These are phyloP conservation scores for Zychaea mexicana DNA, from an alignment of 371 early-diverging fungal species.

Conservation along the genomic window DNA sequence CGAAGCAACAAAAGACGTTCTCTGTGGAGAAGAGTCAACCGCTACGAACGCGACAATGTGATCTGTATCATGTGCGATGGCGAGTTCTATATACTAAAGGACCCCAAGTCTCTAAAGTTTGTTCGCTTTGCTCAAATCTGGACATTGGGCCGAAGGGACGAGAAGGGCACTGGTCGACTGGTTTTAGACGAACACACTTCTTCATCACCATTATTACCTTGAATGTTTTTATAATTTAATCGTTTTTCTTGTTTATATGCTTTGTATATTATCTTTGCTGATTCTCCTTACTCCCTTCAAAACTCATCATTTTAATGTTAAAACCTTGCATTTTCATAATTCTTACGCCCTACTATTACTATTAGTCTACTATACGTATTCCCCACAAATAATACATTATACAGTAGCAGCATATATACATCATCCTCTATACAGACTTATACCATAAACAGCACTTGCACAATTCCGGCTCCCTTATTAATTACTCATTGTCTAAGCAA, in stretches of 20 bases:
- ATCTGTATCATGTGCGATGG: constrained; percentile 71
- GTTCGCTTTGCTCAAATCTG: constrained; percentile 57
- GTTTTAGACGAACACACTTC: constrained; percentile 32
- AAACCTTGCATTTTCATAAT: background rate
- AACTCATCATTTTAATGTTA: background rate
- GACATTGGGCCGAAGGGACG: constrained; percentile 50
- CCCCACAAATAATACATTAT: too few species aligned
- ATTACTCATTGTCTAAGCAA: too few species aligned
- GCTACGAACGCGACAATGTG: constrained; percentile 30
- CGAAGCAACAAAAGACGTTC: constrained; percentile 12
- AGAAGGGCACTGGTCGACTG: constrained; percentile 26
- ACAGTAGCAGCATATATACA: too few species aligned
- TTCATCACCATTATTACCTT: background rate
- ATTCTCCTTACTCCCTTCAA: background rate
- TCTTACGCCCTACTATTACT: too few species aligned
- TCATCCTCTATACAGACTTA: too few species aligned
- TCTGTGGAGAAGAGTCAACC: constrained; percentile 12
- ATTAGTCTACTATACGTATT: too few species aligned
- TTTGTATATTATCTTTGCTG: too few species aligned
- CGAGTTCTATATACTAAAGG: constrained; percentile 62
- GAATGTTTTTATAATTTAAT: background rate
- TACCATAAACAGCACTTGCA: background rate
- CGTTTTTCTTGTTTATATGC: background rate
- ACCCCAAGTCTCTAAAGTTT: constrained; percentile 52
- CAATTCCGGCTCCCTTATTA: background rate